These are phyloP conservation scores for Fusarium foetens DNA, from an alignment of 2,329 filamentous ascomycete genomes.

Conservation along the genomic window DNA sequence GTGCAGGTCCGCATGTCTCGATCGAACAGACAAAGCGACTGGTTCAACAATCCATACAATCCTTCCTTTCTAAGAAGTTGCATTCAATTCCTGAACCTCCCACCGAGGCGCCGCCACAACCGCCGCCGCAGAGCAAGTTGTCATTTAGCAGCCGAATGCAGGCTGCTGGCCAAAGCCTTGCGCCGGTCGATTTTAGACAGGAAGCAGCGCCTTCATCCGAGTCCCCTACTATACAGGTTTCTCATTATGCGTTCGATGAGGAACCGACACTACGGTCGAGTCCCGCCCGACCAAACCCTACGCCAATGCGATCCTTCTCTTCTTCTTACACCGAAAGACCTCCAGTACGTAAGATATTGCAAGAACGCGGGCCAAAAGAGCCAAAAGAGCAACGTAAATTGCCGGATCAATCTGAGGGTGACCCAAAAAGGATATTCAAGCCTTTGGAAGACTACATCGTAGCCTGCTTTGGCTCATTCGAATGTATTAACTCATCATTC, in stretches of 20 bases:
- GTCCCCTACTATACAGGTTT: constrained; percentile 36
- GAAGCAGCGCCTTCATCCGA: constrained; percentile 9
- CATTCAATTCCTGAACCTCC: constrained; percentile 22
- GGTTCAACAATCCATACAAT: constrained; percentile 48
- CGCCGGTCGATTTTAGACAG: constrained; percentile 3
- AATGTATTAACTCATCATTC: constrained; percentile 83
- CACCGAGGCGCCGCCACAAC: constrained; percentile 24
- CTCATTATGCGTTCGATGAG: constrained; percentile 51
- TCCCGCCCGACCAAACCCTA: constrained; percentile 39
- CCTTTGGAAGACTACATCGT: constrained; percentile 81
- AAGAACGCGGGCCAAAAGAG: constrained; percentile 24
- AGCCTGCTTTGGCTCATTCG: constrained; percentile 72
- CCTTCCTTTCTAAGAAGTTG: constrained; percentile 46
- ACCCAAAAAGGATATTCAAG: constrained; percentile 74
- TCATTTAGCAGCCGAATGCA: constrained; percentile 40
- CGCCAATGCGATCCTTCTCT: constrained; percentile 54
- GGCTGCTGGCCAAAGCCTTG: constrained; percentile 12
- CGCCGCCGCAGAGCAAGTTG: constrained; percentile 20
- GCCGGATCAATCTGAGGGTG: constrained; percentile 41
- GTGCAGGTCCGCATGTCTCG: constrained; percentile 47
- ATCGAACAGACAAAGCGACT: constrained; percentile 49
- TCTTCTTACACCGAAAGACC: constrained; percentile 57
- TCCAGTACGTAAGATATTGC: constrained; percentile 30
- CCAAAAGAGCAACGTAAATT: constrained; percentile 28
- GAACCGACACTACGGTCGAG: constrained; percentile 52